A percentile compares a stretch with the other conserved stretches of the same genome.
These are phyloP conservation scores for Scutellaria galericulata DNA, from an alignment of 257 asterid genomes.

Conservation along the genomic window DNA sequence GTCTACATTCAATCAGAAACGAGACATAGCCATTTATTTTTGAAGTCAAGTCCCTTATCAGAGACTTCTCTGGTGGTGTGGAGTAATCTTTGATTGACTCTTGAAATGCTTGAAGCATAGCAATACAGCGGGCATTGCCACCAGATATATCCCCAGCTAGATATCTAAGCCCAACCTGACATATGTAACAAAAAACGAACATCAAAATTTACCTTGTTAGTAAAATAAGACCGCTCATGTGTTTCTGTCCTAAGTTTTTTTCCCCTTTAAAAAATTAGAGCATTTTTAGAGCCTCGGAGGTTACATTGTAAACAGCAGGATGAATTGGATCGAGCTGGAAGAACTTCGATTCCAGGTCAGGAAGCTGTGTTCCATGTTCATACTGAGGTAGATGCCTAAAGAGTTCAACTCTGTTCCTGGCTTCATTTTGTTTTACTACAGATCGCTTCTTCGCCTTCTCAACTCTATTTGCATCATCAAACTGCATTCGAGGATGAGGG, in stretches of 20 bases:
- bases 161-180: conserved; percentile 87
- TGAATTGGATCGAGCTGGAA: conserved; percentile 80
- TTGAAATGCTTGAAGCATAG: conserved; percentile 90
- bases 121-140: conserved; percentile 93
- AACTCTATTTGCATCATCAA: conserved; percentile 81
- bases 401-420: conserved; percentile 76
- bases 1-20: conserved; percentile 82
- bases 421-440: conserved; percentile 79
- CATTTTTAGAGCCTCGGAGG: conserved; percentile 11
- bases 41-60: conserved; percentile 79
- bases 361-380: conserved; percentile 67
- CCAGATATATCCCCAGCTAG: conserved; percentile 89
- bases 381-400: conserved; percentile 86
- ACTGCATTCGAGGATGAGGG: conserved; percentile 94
- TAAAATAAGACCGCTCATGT: neutral
- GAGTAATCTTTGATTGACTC: conserved; percentile 78
- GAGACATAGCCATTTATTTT: conserved; percentile 72
- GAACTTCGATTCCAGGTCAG: conserved; percentile 74
- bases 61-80: conserved; percentile 74
- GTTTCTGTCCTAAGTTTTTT: neutral
- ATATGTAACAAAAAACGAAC: conserved; percentile 27
- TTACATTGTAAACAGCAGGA: conserved; percentile 83
- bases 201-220: neutral
- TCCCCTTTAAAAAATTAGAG: conserved; percentile 1
- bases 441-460: conserved; percentile 91